These are phyloP conservation scores for Colletotrichum chrysophilum DNA, from an alignment of 2,329 filamentous ascomycete species.

Conservation along the genomic window DNA sequence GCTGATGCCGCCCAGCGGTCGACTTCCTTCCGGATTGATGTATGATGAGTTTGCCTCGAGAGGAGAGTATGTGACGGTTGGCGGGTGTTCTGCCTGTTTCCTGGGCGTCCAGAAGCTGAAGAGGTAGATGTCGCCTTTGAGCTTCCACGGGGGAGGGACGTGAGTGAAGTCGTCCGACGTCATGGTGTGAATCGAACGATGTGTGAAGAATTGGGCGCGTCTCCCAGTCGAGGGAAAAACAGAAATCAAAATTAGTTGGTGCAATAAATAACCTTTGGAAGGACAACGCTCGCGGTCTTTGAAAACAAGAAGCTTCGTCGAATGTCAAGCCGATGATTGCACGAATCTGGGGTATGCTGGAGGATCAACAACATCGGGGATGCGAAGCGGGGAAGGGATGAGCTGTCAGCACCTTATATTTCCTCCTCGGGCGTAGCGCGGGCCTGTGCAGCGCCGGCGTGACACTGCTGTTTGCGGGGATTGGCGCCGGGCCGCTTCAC, in stretches of 20 bases:
- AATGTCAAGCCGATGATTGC: neutral
- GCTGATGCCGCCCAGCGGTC: slow-evolving; percentile 48
- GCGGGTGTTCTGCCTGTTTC: slow-evolving; percentile 34
- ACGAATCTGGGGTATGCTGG: neutral
- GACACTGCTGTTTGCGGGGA: neutral
- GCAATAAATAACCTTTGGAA: no score
- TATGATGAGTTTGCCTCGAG: slow-evolving; percentile 49
- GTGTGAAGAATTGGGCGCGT: neutral
- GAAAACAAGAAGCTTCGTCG: neutral
- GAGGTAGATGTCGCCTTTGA: slow-evolving; percentile 49
- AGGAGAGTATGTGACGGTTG: slow-evolving; percentile 47
- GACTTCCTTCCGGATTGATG: slow-evolving; percentile 37
- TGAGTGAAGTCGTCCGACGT: neutral
- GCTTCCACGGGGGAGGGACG: slow-evolving; percentile 43
- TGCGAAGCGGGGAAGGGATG: neutral
- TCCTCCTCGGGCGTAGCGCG: neutral
- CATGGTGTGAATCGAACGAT: neutral
- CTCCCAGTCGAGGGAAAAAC: neutral
- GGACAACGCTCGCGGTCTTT: neutral
- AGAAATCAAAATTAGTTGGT: no score
- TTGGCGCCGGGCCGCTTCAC: neutral
- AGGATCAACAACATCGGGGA: neutral
- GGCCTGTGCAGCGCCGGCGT: neutral
- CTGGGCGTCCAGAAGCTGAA: slow-evolving; percentile 44
- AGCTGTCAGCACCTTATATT: neutral